These are phyloP conservation scores for Achaetomium macrosporum DNA, from an alignment of 2,329 filamentous ascomycete species.

Conservation along the genomic window DNA sequence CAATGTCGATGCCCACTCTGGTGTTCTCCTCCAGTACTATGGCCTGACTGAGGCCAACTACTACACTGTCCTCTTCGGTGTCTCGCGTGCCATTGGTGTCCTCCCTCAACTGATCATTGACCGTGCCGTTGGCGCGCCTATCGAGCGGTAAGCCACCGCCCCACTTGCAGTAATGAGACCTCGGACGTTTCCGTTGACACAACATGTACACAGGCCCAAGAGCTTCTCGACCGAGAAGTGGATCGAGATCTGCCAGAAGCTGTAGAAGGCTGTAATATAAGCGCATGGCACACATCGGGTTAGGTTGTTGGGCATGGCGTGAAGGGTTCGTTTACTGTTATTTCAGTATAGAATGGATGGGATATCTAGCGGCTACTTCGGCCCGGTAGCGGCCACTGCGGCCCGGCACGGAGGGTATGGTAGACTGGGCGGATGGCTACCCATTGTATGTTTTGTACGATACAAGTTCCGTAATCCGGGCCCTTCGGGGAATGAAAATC, in stretches of 20 bases:
- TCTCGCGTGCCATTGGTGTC: conserved; percentile 95
- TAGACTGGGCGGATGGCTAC: conserved; percentile 21
- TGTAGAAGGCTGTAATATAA: conserved; percentile 77
- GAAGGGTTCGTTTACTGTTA: conserved; percentile 23
- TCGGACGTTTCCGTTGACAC: conserved; percentile 11
- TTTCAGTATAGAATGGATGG: conserved; percentile 27
- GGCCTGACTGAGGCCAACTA: conserved; percentile 98
- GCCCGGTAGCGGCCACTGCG: conserved; percentile 1
- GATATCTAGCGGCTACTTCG: conserved; percentile 17
- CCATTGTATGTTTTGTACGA: conserved; percentile 24
- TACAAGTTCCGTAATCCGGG: conserved; percentile 22
- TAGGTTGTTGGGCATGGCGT: conserved; percentile 22
- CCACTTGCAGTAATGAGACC: not conserved
- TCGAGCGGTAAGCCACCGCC: conserved; percentile 60
- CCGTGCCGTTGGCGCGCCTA: conserved; percentile 91
- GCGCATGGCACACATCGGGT: conserved; percentile 16
- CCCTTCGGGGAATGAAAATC: conserved; percentile 10
- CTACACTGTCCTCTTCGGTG: conserved; percentile 99
- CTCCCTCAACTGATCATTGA: conserved; percentile 99
- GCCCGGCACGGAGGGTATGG: conserved; percentile 11
- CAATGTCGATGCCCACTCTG: conserved; percentile 98
- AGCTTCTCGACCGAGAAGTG: conserved; percentile 97
- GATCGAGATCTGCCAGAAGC: conserved; percentile 86
- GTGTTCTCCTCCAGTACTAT: conserved; percentile 99
- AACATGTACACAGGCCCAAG: conserved; percentile 59